Evolutionary conservation across 2,329 filamentous ascomycete genomes (phyloP).

Genomic region (Cordyceps pruinosa): DNA sequence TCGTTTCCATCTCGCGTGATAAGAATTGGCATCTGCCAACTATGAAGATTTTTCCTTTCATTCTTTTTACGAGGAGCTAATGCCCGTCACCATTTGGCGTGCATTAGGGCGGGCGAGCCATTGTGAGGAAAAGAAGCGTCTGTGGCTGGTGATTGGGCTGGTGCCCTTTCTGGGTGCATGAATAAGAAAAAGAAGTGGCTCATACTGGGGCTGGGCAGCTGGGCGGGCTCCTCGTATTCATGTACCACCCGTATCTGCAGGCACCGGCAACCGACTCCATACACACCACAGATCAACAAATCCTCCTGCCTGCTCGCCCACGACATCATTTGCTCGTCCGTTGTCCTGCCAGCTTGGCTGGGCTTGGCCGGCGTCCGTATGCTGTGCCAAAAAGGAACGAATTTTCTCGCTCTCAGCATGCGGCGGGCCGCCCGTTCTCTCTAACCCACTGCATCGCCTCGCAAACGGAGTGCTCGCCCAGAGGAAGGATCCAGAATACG

Average conservation of each 20-base stretch:
- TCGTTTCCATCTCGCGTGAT: neutral
- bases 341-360: neutral
- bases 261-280: conserved; percentile 10
- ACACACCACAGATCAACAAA: neutral
- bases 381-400: neutral
- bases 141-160: conserved; percentile 10
- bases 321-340: no score
- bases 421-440: neutral
- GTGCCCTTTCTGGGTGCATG: neutral
- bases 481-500: conserved; percentile 1
- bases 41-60: neutral
- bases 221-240: conserved; percentile 3
- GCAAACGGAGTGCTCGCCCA: neutral
- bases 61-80: conserved; percentile 4
- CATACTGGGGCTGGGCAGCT: neutral
- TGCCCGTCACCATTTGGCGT: conserved; percentile 1
- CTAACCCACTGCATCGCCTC: neutral
- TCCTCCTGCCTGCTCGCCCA: no score
- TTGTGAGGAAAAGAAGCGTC: no score
- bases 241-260: conserved; percentile 8
- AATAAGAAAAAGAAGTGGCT: neutral
- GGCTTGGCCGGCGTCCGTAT: neutral
- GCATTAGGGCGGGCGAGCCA: conserved; percentile 3
- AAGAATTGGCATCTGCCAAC: neutral
- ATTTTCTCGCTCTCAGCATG: no score